These are phyloP conservation scores for Fusarium sp. DNA, from an alignment of 2,329 filamentous ascomycete genomes.

Conservation along the genomic window DNA sequence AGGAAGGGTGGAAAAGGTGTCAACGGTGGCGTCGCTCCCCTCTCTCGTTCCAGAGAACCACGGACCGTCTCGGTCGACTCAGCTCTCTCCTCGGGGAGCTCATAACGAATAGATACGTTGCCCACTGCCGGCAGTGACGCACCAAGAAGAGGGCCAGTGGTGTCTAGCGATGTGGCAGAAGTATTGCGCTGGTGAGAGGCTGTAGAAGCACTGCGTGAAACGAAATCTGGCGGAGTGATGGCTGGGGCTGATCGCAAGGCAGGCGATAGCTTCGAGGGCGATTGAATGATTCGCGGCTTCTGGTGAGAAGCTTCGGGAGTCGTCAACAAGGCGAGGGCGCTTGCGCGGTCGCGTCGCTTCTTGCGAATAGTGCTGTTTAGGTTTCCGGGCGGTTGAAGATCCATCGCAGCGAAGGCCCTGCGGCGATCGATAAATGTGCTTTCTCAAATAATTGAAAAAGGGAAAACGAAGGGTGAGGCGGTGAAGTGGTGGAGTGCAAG, in stretches of 20 bases:
- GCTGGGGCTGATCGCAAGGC: conserved; percentile 18
- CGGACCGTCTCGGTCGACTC: conserved; percentile 42
- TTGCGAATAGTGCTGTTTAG: conserved; percentile 26
- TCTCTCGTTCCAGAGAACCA: conserved; percentile 24
- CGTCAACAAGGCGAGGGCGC: conserved; percentile 30
- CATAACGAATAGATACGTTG: conserved; percentile 26
- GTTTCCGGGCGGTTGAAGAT: conserved; percentile 26
- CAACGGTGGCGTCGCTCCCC: conserved; percentile 37
- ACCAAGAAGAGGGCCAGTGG: conserved; percentile 12
- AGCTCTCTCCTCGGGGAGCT: conserved; percentile 8
- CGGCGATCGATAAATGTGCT: too few relatives aligned
- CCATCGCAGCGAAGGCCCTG: conserved; percentile 13
- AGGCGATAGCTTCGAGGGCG: conserved; percentile 12
- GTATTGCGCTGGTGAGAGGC: conserved; percentile 17
- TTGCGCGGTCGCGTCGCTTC: conserved; percentile 32
- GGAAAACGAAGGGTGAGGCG: background rate
- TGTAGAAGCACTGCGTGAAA: conserved; percentile 18
- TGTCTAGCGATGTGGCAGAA: conserved; percentile 6
- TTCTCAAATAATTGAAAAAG: background rate
- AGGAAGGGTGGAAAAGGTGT: conserved; percentile 48
- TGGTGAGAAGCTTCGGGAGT: conserved; percentile 24
- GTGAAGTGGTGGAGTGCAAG: too few relatives aligned
- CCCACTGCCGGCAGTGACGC: conserved; percentile 21
- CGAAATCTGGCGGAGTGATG: conserved; percentile 25
- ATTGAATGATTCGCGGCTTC: conserved; percentile 26